Evolutionary conservation across 192 early-diverging fungal species (phyloP), one percentile per base, ranked within the genome.

Genomic region (Dissophora globulifera): DNA sequence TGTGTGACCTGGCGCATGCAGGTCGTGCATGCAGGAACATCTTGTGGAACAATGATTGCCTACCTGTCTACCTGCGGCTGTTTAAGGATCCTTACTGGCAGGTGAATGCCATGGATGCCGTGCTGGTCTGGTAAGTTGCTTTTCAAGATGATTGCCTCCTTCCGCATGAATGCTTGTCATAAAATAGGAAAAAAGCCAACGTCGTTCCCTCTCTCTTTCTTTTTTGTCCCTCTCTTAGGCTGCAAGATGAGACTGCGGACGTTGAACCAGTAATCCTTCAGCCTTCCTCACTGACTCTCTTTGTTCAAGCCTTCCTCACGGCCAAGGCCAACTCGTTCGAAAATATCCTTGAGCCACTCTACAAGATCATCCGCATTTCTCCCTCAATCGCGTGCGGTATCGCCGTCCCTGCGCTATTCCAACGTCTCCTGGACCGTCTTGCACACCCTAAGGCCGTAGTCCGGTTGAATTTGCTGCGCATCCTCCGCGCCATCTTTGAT

Each of bases 1-100:
- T 90, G 20, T 86, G 84, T 43, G 88, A 90, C 41, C 61, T 90
- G 67, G 84, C 84, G 0, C 87, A 90, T 53, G 84, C 79, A 10
- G 85, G 84, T 17, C 50, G 67, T 12, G 66, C 45, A 20, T 86
- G 84, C 50, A 60, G 84, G 20, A 67, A 82, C 23, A 56, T 80
- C 26, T 62, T 89, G 19, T 84, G 87, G 85, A 49, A 56, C 51
- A 62, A 80, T 56, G 69, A 83, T 41, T 81, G 57, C 26, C 38
- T 88, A 16, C 64, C 65, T 4, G 61, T 78, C 2, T 90, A 87
- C 47, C 41, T 90, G 20, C 52, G 50, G 11, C 60, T 90, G 31
- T 74, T 90, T 47, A 81, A 63, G 23, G 87, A 87, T 62, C 66
- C 81, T 7, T 81, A 83, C 26, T 89, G 86, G 86, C 83, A 84